These are phyloP conservation scores for Begonia masoniana DNA, from an alignment of 306 rosid genomes.

Conservation along the genomic window DNA sequence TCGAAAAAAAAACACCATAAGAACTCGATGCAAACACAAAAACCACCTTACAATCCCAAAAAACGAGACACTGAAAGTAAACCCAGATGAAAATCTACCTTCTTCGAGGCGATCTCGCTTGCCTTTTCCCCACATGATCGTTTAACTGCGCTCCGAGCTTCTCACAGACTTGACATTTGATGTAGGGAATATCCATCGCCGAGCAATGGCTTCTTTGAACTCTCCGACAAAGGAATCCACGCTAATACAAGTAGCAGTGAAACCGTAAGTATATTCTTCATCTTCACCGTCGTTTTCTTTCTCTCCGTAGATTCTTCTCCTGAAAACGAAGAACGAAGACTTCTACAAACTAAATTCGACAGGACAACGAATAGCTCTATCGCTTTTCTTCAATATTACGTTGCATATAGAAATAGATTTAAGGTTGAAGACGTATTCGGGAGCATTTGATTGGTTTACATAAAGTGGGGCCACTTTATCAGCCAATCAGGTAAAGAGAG, in stretches of 20 bases:
- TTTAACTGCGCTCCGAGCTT: conserved; percentile 63
- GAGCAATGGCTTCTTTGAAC: conserved; percentile 50
- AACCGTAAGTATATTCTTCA: conserved; percentile 25
- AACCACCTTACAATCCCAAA: conserved; percentile 8
- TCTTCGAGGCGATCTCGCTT: conserved; percentile 74
- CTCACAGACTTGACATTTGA: conserved; percentile 88
- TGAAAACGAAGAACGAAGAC: conserved; percentile 1
- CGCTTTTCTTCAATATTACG: neutral
- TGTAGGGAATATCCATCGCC: conserved; percentile 64
- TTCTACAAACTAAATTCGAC: neutral
- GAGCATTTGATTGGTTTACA: neutral
- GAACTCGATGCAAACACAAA: conserved; percentile 2
- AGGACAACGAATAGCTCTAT: neutral
- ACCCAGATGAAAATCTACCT: conserved; percentile 30
- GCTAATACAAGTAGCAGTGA: conserved; percentile 32
- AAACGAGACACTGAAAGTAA: conserved; percentile 2
- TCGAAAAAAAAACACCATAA: conserved; percentile 7
- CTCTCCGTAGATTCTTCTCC: neutral
- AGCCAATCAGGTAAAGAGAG: too few species aligned
- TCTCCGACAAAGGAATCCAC: conserved; percentile 35
- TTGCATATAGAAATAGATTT: too few species aligned
- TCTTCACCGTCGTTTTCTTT: conserved; percentile 11
- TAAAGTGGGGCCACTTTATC: too few species aligned
- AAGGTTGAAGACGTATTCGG: neutral
- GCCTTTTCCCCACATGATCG: conserved; percentile 56